Evolutionary conservation across 768 basidiomycete species (phyloP), one percentile per base, ranked within the genome.

Genomic region (Psilocybe cubensis): DNA sequence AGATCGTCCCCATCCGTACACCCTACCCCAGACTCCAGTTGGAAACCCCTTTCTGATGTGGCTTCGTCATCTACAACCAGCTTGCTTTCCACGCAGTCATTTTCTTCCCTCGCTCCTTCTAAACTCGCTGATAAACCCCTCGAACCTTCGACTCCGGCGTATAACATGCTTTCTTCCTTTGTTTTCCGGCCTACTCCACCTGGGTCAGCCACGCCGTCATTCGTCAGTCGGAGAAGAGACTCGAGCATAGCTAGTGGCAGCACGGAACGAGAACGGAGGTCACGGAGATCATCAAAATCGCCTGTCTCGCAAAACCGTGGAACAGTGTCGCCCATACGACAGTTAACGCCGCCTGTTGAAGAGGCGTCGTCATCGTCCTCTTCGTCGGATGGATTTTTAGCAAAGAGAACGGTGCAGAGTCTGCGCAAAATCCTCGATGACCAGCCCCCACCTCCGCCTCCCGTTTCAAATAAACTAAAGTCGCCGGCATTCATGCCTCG

Each of bases 401-500:
- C 84, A 2, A 87, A 86, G 63, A 84, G 77, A 56, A 88, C 89
- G 1, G 76, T 92, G 21, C 76, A 81, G 57, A 84, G 82, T 24
- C 76, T 92, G 21, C 83, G 90, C 57, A 88, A 84, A 66, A 92
- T 92, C 57, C 79, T 92, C 11, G 83, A 84, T 58, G 77, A 81
- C 1, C 80, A 79, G 55, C 79, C 85, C 11, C 72, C 68, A 8
- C 45, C 55, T 42, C 47, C 59, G 45, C 61, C 61, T 21, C 41
- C 53, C 18, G 23, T 47, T 7, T 58, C 57, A 17, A 56, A 61
- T 35, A 66, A 58, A 4, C 65, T 68, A 0, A 65, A 65, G 7
- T 62, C 75, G 0, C 76, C 76, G 1, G 69, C 71, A n/a, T 75
- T 79, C 55, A 62, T 79, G 66, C 76, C 78, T 31, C 74, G 83